These are phyloP conservation scores for Pezicula radicicola DNA, from an alignment of 2,329 filamentous ascomycete species.

Conservation along the genomic window DNA sequence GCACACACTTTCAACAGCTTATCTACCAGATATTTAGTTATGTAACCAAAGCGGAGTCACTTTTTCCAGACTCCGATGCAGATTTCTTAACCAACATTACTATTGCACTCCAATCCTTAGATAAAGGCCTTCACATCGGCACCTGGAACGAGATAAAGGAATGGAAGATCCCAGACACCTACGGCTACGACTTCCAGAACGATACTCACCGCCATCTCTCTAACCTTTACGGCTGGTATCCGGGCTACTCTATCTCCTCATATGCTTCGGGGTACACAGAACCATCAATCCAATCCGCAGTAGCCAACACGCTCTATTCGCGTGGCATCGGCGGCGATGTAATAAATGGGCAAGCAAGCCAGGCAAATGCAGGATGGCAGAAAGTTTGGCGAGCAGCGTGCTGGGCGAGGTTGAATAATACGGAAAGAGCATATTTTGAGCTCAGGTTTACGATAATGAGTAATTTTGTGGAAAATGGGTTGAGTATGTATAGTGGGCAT, in stretches of 20 bases:
- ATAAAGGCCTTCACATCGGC: conserved; percentile 47
- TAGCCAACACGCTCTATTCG: conserved; percentile 41
- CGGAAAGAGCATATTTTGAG: conserved; percentile 43
- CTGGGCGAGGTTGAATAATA: conserved; percentile 53
- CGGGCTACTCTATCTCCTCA: conserved; percentile 46
- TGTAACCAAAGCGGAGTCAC: neutral
- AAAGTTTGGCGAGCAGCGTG: conserved; percentile 56
- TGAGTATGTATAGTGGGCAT: conserved; percentile 47
- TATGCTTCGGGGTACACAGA: conserved; percentile 40
- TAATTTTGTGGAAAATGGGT: conserved; percentile 47
- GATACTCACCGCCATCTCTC: conserved; percentile 52
- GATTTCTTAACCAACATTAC: conserved; percentile 34
- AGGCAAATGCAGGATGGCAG: conserved; percentile 54
- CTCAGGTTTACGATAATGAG: conserved; percentile 43
- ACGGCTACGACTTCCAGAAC: conserved; percentile 34
- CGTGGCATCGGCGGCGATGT: conserved; percentile 42
- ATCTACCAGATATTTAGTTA: conserved; percentile 30
- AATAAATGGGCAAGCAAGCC: conserved; percentile 13
- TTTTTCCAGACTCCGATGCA: conserved; percentile 21
- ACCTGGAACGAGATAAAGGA: conserved; percentile 43
- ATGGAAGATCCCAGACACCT: conserved; percentile 40
- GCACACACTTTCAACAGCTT: conserved; percentile 51
- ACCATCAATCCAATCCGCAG: conserved; percentile 37
- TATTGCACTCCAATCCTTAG: conserved; percentile 40
- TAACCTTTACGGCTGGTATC: conserved; percentile 53